Base-by-base conservation (phyloP, 805 yeast species). In the Danielia oregonensis region DNA sequence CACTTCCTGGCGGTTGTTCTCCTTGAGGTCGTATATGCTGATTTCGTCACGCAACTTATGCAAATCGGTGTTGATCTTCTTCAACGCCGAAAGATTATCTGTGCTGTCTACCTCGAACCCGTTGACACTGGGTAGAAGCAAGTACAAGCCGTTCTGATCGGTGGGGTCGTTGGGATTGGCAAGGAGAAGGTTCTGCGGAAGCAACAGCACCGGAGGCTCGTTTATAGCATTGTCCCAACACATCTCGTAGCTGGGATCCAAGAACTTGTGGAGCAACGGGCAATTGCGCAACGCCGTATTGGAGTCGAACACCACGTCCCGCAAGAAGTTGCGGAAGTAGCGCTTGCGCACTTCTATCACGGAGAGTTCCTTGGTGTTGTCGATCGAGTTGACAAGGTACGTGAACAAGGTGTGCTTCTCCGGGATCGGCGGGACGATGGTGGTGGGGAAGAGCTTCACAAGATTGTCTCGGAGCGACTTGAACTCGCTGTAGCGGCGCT, bases 141-240 rank as follows among this genome's bases (percentile, higher is more conserved):
- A 49, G 35, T 74, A 70, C 32, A 74, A 64, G 2, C 81, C 79
- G 48, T 73, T 74, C 24, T 74, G 79, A 33, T 66, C 70, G 1
- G 72, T 62, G 3, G 82, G 78, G 39, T 72, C 54, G 23, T 66
- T 48, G 2, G 79, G 76, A 21, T 76, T 73, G 4, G 75, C 69
- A 12, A 76, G 54, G 14, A 76, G 50, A 24, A 72, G 52, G 29
- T 73, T 72, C 31, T 67, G 63, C 3, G 80, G 76, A 3, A 76
- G 56, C 18, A 65, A 44, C 33, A 59, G 65, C 7, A 61, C 61
- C 2, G 73, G 73, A 2, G 72, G 70, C 42, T 68, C 72, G 38
- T 68, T 67, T 34, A 74, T 59, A 1, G 74, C 70, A 46, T 72
- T 66, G n/a, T 56, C 52, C 79, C 79, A 76, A 39, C 70, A 61